Evolutionary conservation across 2,329 filamentous ascomycete genomes (phyloP).

Genomic region (Phaeomoniella chlamydospora): DNA sequence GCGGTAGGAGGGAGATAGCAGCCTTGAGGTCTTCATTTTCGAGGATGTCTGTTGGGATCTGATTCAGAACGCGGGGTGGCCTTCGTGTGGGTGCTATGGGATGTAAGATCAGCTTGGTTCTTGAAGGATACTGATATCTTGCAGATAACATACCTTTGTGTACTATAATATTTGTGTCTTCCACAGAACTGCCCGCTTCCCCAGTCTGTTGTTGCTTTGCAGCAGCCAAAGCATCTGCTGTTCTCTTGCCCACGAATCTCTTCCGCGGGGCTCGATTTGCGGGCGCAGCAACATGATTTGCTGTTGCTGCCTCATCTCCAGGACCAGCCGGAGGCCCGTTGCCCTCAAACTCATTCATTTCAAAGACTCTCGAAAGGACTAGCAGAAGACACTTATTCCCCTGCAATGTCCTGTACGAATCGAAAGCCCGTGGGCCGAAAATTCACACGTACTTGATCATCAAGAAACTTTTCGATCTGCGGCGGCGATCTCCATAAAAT

Average conservation of each 20-base stretch:
- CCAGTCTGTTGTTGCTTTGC: slow-evolving; percentile 41
- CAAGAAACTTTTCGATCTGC: background rate
- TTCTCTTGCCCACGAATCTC: slow-evolving; percentile 74
- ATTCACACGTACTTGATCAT: background rate
- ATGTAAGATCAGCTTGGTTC: slow-evolving; percentile 3
- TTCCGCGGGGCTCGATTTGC: slow-evolving; percentile 52
- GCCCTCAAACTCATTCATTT: background rate
- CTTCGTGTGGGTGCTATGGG: slow-evolving; percentile 54
- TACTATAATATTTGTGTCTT: slow-evolving; percentile 39
- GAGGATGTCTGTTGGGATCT: slow-evolving; percentile 76
- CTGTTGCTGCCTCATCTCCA: background rate
- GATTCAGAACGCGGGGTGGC: slow-evolving; percentile 70
- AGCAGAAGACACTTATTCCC: no score
- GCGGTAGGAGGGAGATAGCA: slow-evolving; percentile 71
- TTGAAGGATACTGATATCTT: slow-evolving; percentile 1
- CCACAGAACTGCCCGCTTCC: slow-evolving; percentile 51
- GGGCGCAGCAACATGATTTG: background rate
- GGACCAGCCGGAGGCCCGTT: background rate
- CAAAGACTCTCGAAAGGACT: no score
- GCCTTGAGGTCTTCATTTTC: slow-evolving; percentile 74
- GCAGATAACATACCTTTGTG: slow-evolving; percentile 18
- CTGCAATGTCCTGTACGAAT: no score
- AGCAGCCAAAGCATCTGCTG: slow-evolving; percentile 43
- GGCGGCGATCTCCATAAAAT: background rate
- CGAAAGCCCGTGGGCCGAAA: background rate